Evolutionary conservation across 441 rosid species (phyloP), one percentile per base, ranked within the genome.

Genomic region (Adansonia madagascariensis): DNA sequence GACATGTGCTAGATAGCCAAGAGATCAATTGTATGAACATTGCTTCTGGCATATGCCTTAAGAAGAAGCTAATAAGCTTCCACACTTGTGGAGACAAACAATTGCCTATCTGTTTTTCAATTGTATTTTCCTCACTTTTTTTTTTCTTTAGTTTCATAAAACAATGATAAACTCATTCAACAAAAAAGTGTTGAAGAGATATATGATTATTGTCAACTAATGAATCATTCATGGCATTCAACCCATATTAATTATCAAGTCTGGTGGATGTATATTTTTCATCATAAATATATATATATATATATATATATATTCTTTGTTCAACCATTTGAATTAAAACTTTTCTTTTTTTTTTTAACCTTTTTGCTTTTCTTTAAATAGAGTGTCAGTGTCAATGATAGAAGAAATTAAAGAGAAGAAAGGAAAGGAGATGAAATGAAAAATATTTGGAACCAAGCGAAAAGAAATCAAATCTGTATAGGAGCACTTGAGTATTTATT

Each of bases 11-110:
- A 61, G 41, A 61, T 61, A 27, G 41, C 43, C 27, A 24, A 11
- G 65, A 35, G 18, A 63, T 63, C 46, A 63, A 63, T 35, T 31
- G 15, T 14, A 14, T 11, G n/a, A 2, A 61, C 66, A 27, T 14
- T 31, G 20, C 43, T 35, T 5, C 66, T 63, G 35, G 22, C 20
- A 41, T 39, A 35, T 31, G 24, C 3, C n/a, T 0, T 63, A 39
- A 43, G 31, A 44, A 35, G 27, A 73, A 59, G 61, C 43, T 39
- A 71, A 53, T 66, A 35, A 72, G 64, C 31, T 68, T 65, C 50
- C 62, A 55, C 35, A 68, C 17, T 75, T 76, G 53, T 69, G 59
- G 64, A 72, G 89, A 86, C 87, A 86, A 84, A 66, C 15, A 70
- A 73, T 71, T 84, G 84, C 85, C 72, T 79, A 31, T 63, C 68